Evolutionary conservation across 805 yeast species (phyloP).

Genomic region (Tetrapisispora namnaoensis): DNA sequence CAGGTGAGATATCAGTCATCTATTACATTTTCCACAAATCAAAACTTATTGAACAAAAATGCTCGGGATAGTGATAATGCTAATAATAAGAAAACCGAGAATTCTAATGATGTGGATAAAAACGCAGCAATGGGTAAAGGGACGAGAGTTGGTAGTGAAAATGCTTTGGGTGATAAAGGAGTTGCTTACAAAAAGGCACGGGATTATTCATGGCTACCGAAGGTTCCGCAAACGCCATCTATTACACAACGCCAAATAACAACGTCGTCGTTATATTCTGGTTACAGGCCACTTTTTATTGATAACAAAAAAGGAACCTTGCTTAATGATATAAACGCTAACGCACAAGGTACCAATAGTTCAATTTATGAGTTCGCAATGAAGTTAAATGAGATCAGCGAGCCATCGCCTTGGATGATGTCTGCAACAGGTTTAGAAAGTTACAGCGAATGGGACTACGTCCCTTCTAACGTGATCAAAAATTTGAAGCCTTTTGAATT

Average conservation of each 20-base stretch:
- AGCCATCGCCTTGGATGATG: slow-evolving; percentile 28
- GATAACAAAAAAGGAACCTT: slow-evolving; percentile 4
- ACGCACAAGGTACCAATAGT: slow-evolving; percentile 5
- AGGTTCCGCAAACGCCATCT: slow-evolving; percentile 22
- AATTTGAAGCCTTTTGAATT: slow-evolving; percentile 29
- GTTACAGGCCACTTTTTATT: slow-evolving; percentile 26
- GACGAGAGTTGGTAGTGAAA: background rate
- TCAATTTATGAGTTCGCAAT: slow-evolving; percentile 23
- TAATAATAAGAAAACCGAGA: background rate
- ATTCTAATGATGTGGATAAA: background rate
- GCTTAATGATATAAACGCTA: background rate
- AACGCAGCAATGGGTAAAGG: background rate
- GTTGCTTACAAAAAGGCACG: slow-evolving; percentile 1
- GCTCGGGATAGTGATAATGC: slow-evolving; percentile 2
- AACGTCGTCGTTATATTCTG: slow-evolving; percentile 21
- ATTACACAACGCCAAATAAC: slow-evolving; percentile 19
- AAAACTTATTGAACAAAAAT: slow-evolving; percentile 10
- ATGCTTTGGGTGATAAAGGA: background rate
- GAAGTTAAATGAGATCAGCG: slow-evolving; percentile 22
- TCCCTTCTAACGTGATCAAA: slow-evolving; percentile 25
- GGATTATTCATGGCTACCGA: slow-evolving; percentile 25
- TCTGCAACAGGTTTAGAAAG: slow-evolving; percentile 31
- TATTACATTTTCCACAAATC: slow-evolving; percentile 16
- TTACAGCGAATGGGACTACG: slow-evolving; percentile 28
- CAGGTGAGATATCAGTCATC: slow-evolving; percentile 16